Base-by-base conservation (phyloP, 2,329 filamentous ascomycete species). In the Juglanconis oblonga region DNA sequence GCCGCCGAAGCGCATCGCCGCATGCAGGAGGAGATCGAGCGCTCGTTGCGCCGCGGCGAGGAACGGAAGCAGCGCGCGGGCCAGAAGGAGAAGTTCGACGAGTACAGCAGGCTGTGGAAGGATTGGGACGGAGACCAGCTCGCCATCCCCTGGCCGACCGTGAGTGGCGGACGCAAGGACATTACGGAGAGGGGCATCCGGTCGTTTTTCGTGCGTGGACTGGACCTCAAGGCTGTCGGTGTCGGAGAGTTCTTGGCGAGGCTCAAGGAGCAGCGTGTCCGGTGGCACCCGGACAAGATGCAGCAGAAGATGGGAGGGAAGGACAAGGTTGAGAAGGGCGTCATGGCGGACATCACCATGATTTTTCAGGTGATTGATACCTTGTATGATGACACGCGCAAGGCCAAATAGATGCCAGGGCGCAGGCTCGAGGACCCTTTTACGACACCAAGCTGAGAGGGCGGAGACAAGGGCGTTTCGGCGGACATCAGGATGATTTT, bases 221-320 rank as follows among this genome's bases (percentile, higher is more conserved):
- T 84, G 29, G 74, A 73, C 53, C 64, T 78, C 29, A 74, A 76
- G 33, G 74, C 77, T 2, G 67, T 78, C 2, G 79, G 79, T 24
- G 77, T 80, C 67, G 74, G 69, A 60, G 75, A 76, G 9, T 79
- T 81, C 54, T 71, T 79, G 24, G 74, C 77, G 7, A 76, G 73
- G 60, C 79, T 98, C 55, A 97, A 96, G 74, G 78, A 86, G 5
- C 95, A 99, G 77, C 86, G 95, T 55, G 87, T 98, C 17, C 83
- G 92, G 14, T 99, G 95, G 95, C 95, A 99, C 77, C 95, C 95
- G 4, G 95, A 99, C 76, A 99, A 98, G 79, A 90, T 98, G 58
- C 92, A 97, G 78, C 95, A 97, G 76, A 85, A 87, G 56, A 87
- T 96, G 62, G 91, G 92, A 3, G 86, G 84, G 0, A 77, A 85